Conservation (phyloP, 805 yeast genomes). For the Candida koratica region DNA sequence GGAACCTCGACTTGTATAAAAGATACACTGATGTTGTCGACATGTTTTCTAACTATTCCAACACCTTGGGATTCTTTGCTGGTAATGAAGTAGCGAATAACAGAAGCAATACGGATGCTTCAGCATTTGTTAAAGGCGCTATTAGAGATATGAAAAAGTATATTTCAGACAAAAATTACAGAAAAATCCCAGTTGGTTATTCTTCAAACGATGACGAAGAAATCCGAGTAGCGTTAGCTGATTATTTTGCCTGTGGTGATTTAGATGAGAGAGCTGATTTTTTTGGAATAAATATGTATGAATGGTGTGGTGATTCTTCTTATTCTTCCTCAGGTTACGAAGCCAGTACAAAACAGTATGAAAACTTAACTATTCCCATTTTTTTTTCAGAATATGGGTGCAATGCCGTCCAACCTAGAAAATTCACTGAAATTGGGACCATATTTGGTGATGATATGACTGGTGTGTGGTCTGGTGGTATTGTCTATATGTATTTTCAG, state of each 20-base stretch:
- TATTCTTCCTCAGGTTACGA: slow-evolving; percentile 63
- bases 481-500: slow-evolving; percentile 86
- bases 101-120: slow-evolving; percentile 75
- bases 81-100: slow-evolving; percentile 96
- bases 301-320: slow-evolving; percentile 74
- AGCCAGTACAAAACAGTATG: slow-evolving; percentile 67
- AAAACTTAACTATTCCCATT: slow-evolving; percentile 70
- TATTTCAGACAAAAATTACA: slow-evolving; percentile 60
- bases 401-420: slow-evolving; percentile 68
- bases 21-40: slow-evolving; percentile 85
- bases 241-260: slow-evolving; percentile 81
- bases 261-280: slow-evolving; percentile 63
- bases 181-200: slow-evolving; percentile 89
- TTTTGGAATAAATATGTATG: slow-evolving; percentile 83
- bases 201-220: slow-evolving; percentile 85
- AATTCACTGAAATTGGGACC: slow-evolving; percentile 70
- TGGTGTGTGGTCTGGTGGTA: slow-evolving; percentile 91
- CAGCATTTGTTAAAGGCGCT: slow-evolving; percentile 95
- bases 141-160: slow-evolving; percentile 82
- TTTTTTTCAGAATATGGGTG: slow-evolving; percentile 92
- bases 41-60: slow-evolving; percentile 67
- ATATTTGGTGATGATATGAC: slow-evolving; percentile 71
- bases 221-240: slow-evolving; percentile 75
- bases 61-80: slow-evolving; percentile 91
- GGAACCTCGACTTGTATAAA: slow-evolving; percentile 68